A percentile compares a stretch with the other conserved stretches of the same genome.
Evolutionary conservation across 441 rosid genomes (phyloP).

Genomic region (Adansonia rubrostipa): DNA sequence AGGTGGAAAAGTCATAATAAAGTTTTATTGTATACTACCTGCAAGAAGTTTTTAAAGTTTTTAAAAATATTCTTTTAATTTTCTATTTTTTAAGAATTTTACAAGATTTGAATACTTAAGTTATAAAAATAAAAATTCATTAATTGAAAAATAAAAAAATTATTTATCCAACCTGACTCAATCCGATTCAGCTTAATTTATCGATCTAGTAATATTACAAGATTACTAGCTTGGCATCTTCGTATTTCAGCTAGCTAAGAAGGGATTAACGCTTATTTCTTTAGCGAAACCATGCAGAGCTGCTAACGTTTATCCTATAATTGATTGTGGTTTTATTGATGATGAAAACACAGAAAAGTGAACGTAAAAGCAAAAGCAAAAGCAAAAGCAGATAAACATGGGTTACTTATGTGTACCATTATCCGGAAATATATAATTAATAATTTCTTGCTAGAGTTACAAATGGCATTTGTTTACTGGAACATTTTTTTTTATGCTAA

Average conservation of each 20-base stretch:
- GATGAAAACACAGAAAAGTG: neutral
- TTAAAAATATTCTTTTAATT: too few relatives aligned
- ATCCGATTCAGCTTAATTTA: too few relatives aligned
- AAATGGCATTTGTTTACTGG: neutral
- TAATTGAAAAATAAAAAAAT: too few relatives aligned
- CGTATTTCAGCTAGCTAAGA: neutral
- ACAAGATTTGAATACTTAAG: neutral
- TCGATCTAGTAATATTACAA: too few relatives aligned
- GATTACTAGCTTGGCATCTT: too few relatives aligned
- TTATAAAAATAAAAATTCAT: too few relatives aligned
- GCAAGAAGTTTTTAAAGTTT: neutral
- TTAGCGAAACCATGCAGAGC: too few relatives aligned
- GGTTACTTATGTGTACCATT: conserved; percentile 26
- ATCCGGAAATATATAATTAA: neutral
- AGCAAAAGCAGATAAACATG: neutral
- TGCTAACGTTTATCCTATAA: neutral
- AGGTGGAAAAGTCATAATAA: neutral
- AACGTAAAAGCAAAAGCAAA: too few relatives aligned
- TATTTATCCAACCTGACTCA: too few relatives aligned
- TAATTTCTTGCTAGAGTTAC: neutral
- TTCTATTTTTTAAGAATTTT: too few relatives aligned
- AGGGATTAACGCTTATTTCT: neutral
- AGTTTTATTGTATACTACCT: too few relatives aligned
- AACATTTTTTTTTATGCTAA: neutral
- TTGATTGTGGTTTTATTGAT: neutral